Evolutionary conservation across 1,284 basidiomycete genomes (phyloP).

Genomic region (Tausonia pullulans): DNA sequence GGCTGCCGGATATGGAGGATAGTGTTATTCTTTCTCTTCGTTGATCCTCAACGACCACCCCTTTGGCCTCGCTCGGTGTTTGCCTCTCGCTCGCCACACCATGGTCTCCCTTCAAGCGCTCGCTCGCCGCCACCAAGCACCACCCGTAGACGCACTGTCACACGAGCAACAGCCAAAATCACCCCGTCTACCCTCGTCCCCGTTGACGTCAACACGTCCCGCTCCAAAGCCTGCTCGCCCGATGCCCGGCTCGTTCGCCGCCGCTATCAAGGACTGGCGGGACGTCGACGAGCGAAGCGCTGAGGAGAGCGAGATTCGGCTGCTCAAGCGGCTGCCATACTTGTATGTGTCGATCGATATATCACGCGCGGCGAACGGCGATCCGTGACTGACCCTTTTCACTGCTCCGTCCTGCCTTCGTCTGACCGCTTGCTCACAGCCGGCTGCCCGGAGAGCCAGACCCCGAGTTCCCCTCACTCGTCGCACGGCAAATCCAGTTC

Average conservation of each 20-base stretch:
- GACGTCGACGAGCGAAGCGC: background rate
- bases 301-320: background rate
- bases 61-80: no score
- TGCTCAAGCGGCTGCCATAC: conserved; percentile 10
- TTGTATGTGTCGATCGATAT: conserved; percentile 3
- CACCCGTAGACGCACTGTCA: no score
- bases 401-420: background rate
- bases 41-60: no score
- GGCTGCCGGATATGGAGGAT: no score
- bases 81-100: no score
- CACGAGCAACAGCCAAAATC: no score
- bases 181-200: no score
- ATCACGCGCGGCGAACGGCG: background rate
- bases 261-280: background rate
- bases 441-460: conserved; percentile 11
- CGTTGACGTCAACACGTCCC: no score
- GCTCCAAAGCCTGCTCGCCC: background rate
- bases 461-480: conserved; percentile 1
- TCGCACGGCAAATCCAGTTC: conserved; percentile 4
- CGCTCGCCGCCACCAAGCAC: no score
- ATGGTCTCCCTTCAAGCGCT: no score
- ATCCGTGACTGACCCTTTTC: background rate
- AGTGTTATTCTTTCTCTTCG: no score
- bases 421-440: background rate
- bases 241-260: background rate